Evolutionary conservation across 1,284 basidiomycete species (phyloP), one percentile per base, ranked within the genome.

Genomic region (Vanrija sp.): DNA sequence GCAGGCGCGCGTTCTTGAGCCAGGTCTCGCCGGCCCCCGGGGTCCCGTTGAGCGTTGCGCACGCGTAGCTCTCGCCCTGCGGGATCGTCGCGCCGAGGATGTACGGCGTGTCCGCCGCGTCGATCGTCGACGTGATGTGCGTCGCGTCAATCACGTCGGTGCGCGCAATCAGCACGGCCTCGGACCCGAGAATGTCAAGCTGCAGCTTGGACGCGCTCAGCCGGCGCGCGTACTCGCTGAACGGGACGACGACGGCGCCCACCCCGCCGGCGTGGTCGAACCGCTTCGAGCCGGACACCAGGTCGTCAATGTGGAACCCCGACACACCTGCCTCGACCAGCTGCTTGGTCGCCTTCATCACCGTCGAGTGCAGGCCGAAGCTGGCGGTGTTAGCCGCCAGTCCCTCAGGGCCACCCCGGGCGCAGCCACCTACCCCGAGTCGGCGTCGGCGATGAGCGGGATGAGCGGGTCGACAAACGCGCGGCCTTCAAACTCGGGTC

Each of bases 101-200:
- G 74, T 87, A 93, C 64, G 73, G 73, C 67, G 80, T 78, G 69
- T 91, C 92, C 26, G 82, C 81, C 50, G 83, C 74, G 68, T 96
- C 93, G 45, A 94, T 82, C 55, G 87, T 91, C 25, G 86, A 87
- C 16, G 88, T 88, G 63, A 96, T 82, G 45, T 95, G 83, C 74
- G 86, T 89, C 45, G 85, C 90, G 18, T 86, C 87, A 76, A 95
- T 91, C 9, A 91, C 87, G 74, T 96, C 93, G 4, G 93, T 95
- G 54, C 92, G 86, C 9, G 91, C 90, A 62, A 96, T 91, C 57
- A 92, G 77, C 43, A 93, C 83, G 84, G 92, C 92, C 16, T 89
- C 87, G 51, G 87, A 14, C 61, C 55, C 60, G 52, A 64, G 55
- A 25, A 64, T 56, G 40, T 65, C 63, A 18, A 65, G 34, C 44